Evolutionary conservation across 768 basidiomycete species (phyloP), one percentile per base, ranked within the genome.

Genomic region (Pulveroboletus sp.): DNA sequence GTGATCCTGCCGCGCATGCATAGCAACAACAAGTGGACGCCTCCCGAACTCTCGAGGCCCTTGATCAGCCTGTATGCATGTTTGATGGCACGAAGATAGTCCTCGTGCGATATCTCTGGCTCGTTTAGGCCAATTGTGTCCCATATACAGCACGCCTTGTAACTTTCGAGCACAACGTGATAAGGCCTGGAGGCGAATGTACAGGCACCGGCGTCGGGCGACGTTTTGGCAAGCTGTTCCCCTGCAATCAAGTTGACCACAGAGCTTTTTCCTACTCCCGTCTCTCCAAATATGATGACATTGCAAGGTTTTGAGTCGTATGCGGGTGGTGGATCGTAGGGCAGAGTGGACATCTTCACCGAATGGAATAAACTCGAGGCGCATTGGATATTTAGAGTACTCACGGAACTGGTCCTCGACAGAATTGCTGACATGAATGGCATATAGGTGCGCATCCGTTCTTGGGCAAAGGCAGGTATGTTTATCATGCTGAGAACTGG

Each of bases 231-330:
- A 1, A 55, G 32, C 2, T 61, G 38, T 0, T 20, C 5, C 10
- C 63, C 64, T n/a, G 58, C 58, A 21, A 76, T 56, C 64, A 76
- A 55, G 55, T 75, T 76, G 52, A 75, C 56, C 25, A 74, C 58
- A 2, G 71, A 71, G 48, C 75, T 76, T 49, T 76, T 76, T 2
- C 69, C 68, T 7, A 41, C 33, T 14, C 63, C 63, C 10, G 63
- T 53, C 42, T 64, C 63, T 20, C 65, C 63, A 12, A 65, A 67
- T 40, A 65, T 52, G 37, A 65, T 31, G 43, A 67, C 57, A 23
- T 65, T 65, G 40, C 34, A 45, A 6, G 50, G 45, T 7, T 46
- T 50, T 5, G 53, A 48, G 36, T 59, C 40, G 24, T 59, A 62
- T 29, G 49, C 21, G 21, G 56, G 53, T 1, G 62, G 62, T 29